A percentile compares a stretch with the other conserved stretches of the same genome.
Evolutionary conservation across 1,139 yeast genomes (phyloP).

Genomic region (Kodamaea alishanica): DNA sequence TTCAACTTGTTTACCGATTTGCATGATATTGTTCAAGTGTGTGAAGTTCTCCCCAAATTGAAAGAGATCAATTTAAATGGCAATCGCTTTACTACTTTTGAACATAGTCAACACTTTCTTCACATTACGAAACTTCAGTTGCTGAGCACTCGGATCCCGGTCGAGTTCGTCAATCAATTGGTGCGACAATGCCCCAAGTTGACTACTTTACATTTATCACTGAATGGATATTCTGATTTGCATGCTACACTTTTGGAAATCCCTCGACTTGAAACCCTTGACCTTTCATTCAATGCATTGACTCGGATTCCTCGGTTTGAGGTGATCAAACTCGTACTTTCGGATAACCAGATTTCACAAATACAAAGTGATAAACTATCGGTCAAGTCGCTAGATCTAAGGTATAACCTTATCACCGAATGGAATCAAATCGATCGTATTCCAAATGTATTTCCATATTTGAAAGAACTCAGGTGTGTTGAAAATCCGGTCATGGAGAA

Average conservation of each 20-base stretch:
- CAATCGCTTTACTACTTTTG: constrained; percentile 41
- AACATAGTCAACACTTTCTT: neutral
- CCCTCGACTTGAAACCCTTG: constrained; percentile 26
- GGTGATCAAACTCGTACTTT: constrained; percentile 14
- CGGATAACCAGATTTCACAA: constrained; percentile 24
- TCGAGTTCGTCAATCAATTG: constrained; percentile 16
- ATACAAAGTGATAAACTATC: neutral
- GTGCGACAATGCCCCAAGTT: constrained; percentile 42
- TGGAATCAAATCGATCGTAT: constrained; percentile 52
- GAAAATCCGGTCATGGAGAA: constrained; percentile 48
- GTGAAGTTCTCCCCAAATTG: constrained; percentile 34
- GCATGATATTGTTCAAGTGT: constrained; percentile 34
- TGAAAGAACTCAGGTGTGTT: constrained; percentile 45
- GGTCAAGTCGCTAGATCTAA: constrained; percentile 37
- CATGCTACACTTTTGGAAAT: constrained; percentile 14
- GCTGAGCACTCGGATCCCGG: constrained; percentile 13
- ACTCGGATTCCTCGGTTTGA: constrained; percentile 26
- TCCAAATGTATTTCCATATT: constrained; percentile 28
- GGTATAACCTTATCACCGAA: constrained; percentile 39
- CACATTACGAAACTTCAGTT: constrained; percentile 11
- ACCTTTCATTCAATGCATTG: constrained; percentile 46
- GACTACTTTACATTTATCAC: constrained; percentile 42
- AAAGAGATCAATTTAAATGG: constrained; percentile 57
- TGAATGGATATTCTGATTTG: constrained; percentile 36
- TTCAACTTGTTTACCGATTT: constrained; percentile 52